Base-by-base conservation (phyloP, 2,329 filamentous ascomycete genomes). In the Conoideocrella luteorostrata region DNA sequence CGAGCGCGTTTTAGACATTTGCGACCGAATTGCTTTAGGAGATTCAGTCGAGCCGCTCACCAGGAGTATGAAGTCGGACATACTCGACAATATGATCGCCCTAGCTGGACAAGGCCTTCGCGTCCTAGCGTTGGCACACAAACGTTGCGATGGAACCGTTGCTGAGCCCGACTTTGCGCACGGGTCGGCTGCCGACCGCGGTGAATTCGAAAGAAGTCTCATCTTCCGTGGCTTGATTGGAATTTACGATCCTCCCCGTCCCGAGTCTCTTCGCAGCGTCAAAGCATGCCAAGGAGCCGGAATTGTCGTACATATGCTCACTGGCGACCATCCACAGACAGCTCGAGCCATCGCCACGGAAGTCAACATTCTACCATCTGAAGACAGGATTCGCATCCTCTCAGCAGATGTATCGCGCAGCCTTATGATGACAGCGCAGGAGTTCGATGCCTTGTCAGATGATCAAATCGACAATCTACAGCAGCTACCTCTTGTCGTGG, bases 171-270 rank as follows among this genome's bases (percentile, higher is more conserved):
- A 72, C 12, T 56, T 52, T 28, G 47, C 32, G 7, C 40, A 46
- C 24, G 52, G 48, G 10, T 22, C 39, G 6, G 21, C 46, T 61
- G 39, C 49, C 0, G 46, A 50, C 22, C 53, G 53, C 9, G 39
- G 54, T 17, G 28, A 50, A 1, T 30, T 39, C 18, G 39, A 41
- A 17, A 29, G 24, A 13, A 69, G 79, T 15, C 72, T 88, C 23
- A 66, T 71, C 34, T 85, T 86, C 65, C 73, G 79, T 26, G 85
- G 85, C 1, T 69, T 88, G 10, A 75, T 86, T 48, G 84, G 82
- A 39, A 70, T 88, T n/a, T 86, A 85, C 50, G 83, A 87, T 47
- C 83, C 84, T 4, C 84, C 83, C 49, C 81, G 83, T 2, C 71
- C 77, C 0, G 84, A 86, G 55, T 82, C 82, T 4, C 77, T 72